Conservation (phyloP, 108 stramenopile species). For the Chaetoceros tenuissimus region DNA sequence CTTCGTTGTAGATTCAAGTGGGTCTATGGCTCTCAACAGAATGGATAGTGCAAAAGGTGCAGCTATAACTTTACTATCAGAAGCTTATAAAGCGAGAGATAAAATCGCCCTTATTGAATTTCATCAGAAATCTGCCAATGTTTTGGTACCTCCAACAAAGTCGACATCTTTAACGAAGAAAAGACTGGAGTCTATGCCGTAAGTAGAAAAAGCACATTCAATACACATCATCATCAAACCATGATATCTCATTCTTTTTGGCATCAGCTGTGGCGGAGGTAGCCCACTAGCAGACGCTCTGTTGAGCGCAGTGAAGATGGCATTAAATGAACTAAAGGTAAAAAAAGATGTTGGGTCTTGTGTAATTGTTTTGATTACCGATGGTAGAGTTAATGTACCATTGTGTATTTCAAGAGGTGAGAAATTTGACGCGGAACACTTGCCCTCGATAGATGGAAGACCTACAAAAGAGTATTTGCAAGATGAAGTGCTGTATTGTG, state of each 20-base stretch:
- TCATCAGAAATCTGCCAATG: conserved; percentile 92
- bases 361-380: conserved; percentile 56
- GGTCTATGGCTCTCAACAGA: conserved; percentile 95
- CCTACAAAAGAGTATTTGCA: neutral
- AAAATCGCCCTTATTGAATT: conserved; percentile 92
- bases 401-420: conserved; percentile 27
- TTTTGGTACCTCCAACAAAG: conserved; percentile 92
- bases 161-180: conserved; percentile 91
- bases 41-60: conserved; percentile 99
- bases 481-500: conserved; percentile 29
- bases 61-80: conserved; percentile 87
- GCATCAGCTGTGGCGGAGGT: conserved; percentile 97
- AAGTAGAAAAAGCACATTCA: no score
- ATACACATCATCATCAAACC: no score
- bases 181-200: conserved; percentile 93
- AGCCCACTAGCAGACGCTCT: conserved; percentile 92
- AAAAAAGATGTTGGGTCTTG: conserved; percentile 47
- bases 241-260: no score
- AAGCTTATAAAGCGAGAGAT: conserved; percentile 96
- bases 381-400: conserved; percentile 65
- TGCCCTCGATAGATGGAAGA: neutral
- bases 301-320: neutral
- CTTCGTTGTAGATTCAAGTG: conserved; percentile 93
- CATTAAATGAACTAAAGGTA: neutral
- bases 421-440: conserved; percentile 7